Evolutionary conservation across 2,329 filamentous ascomycete species (phyloP), one percentile per base, ranked within the genome.

Genomic region (Parafenestella ontariensis): DNA sequence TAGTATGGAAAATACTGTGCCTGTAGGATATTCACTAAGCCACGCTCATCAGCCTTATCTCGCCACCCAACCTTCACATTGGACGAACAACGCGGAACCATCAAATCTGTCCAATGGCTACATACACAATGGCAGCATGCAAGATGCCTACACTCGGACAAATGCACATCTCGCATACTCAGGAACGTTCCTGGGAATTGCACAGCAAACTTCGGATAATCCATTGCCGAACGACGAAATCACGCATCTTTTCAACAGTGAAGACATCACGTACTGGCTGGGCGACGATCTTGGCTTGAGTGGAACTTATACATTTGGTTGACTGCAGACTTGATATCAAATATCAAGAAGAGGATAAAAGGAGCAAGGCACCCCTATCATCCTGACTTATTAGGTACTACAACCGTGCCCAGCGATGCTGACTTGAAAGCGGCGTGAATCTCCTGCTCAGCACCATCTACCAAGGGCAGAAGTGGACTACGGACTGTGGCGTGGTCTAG

Each of bases 401-500:
- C 50, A 5, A 77, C 73, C 58, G 77, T 79, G 31, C 70, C 61
- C 23, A 77, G 51, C 9, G 66, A 65, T 13, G 72, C 65, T 7
- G 66, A 59, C 33, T 71, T 67, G 45, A 80, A 72, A 1, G 78
- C 78, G 2, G 71, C 67, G 47, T 78, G 71, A n/a, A 80, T 80
- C 63, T 80, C 77, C 40, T 71, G 55, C 54, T 78, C 78, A 6
- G 78, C 78, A 11, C 77, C 78, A 41, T 78, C 72, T 4, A 71
- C 69, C 9, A 81, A 59, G 6, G 78, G 81, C 56, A 82, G 46
- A n/a, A 82, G 55, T 21, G 79, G 79, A 7, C 80, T 81, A n/a
- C 81, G 70, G 3, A 83, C 80, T 2, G 80, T 83, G 10, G 81
- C 80, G 46, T 83, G 80, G 11, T 75, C 70, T 11, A 83, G 56